Evolutionary conservation across 225 moss, liverwort and hornwort species (phyloP), one percentile per base, ranked within the genome.

Genomic region (Sphagnum tenellum): DNA sequence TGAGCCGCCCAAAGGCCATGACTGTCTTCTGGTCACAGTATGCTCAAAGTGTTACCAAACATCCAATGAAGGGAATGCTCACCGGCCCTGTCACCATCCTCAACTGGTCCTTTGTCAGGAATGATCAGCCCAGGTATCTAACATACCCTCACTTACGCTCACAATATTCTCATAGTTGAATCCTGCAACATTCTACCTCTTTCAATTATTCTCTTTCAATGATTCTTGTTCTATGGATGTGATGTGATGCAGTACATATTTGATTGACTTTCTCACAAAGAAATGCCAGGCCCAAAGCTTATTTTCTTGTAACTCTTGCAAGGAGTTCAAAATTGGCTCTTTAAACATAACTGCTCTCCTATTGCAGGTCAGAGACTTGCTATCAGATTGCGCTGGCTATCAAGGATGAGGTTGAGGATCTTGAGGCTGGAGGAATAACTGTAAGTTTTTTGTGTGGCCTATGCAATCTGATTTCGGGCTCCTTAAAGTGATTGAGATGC

Each of bases 41-140:
- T 67, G 87, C 87, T 3, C 87, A 87, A 69, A 87, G 86, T 60
- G 62, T 72, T 8, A 87, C 86, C 4, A 73, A 88, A 46, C 67
- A 89, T 66, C 93, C 93, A 50, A 93, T 93, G 93, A 93, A 93
- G 80, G 89, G 93, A 0, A 93, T 93, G 93, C 73, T 93, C 55
- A 93, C 93, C 3, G 93, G 93, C 12, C 93, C 93, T 13, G 93
- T 93, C 29, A 93, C 93, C 3, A 82, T 82, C 13, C 55, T 93
- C 72, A 93, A 93, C 84, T 93, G 93, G 93, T 93, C 93, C 52
- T 93, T 93, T 11, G 93, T 93, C 50, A 64, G 93, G 50, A 86
- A 89, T 61, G 93, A 93, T 69, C 93, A 93, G 80, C 79, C 93
- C 48, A 76, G 79, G 71, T 74, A 12, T 51, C 64, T 46, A n/a